These are phyloP conservation scores for Cardiospermum halicacabum DNA, from an alignment of 345 rosid species.

Conservation along the genomic window DNA sequence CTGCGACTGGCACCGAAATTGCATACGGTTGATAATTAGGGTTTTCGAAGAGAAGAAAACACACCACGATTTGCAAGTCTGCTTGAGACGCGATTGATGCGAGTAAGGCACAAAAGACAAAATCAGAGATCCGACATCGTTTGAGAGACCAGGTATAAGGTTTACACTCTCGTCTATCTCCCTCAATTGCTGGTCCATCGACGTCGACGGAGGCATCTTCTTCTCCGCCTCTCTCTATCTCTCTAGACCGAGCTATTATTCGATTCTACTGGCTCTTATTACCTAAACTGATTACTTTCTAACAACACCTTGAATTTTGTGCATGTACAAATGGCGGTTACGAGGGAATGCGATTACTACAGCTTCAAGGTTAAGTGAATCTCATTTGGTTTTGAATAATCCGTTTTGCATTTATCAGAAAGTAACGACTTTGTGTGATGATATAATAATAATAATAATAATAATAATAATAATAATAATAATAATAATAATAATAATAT, in stretches of 20 bases:
- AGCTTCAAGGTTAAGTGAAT: not conserved
- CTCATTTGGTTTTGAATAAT: not conserved
- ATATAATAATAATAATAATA: too few species aligned
- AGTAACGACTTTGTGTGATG: not conserved
- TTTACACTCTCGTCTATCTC: constrained; percentile 28
- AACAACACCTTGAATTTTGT: not conserved
- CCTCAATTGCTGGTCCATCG: constrained; percentile 8
- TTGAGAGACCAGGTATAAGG: constrained; percentile 72
- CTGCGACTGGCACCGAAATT: constrained; percentile 31
- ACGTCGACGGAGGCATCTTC: constrained; percentile 20
- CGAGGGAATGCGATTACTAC: not conserved
- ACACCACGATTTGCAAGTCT: constrained; percentile 68
- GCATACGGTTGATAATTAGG: constrained; percentile 56
- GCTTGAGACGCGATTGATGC: constrained; percentile 69
- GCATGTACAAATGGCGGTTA: not conserved
- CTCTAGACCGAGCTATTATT: not conserved
- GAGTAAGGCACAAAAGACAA: constrained; percentile 68
- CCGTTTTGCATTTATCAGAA: not conserved
- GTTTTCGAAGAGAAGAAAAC: constrained; percentile 65
- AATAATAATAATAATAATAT: too few species aligned
- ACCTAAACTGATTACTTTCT: not conserved
- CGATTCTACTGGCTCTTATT: not conserved
- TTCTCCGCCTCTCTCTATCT: not conserved
- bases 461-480: too few species aligned
- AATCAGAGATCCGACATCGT: constrained; percentile 53